Evolutionary conservation across 306 rosid species (phyloP), one percentile per base, ranked within the genome.

Genomic region (Glycine tomentella): DNA sequence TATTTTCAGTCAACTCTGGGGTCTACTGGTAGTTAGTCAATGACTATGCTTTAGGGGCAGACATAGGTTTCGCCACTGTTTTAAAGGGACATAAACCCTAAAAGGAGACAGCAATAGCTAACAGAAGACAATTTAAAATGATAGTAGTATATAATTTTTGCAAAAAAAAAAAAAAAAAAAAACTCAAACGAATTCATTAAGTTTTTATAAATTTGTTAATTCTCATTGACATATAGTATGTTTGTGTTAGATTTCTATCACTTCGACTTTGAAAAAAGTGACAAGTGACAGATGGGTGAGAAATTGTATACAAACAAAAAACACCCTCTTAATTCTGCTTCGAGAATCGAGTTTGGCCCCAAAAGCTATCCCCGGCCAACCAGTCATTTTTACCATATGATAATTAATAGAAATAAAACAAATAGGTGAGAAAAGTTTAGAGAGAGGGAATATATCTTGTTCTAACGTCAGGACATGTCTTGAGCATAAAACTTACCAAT

Each of bases 21-120:
- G 84, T 85, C 85, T 61, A 85, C 85, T 63, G 80, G 80, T 83
- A 48, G 85, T 85, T 87, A 83, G 83, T 78, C 78, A 17, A 81
- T 85, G 49, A 72, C 85, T 78, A 72, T 78, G 82, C 51, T 85
- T 74, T 55, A 48, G 49, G 64, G 76, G 61, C 62, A 74, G 13
- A 75, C 79, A 7, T 84, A 74, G 80, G 74, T 67, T 72, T 78
- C 85, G 75, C 31, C 31, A 87, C 84, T 78, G 74, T 5, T 15
- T 65, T 38, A 31, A 14, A 46, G 77, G 72, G 20, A 63, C 81
- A 78, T 40, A 45, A 17, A 69, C 38, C 36, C 56, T 50, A 46
- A 11, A 79, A 79, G 69, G 76, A 69, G 77, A 79, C 62, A 69
- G 2, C 38, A 69, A 33, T 46, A 62, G 9, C 71, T 46, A 55